Conservation (phyloP, 225 moss, liverwort and hornwort species). For the Pleurozium schreberi region DNA sequence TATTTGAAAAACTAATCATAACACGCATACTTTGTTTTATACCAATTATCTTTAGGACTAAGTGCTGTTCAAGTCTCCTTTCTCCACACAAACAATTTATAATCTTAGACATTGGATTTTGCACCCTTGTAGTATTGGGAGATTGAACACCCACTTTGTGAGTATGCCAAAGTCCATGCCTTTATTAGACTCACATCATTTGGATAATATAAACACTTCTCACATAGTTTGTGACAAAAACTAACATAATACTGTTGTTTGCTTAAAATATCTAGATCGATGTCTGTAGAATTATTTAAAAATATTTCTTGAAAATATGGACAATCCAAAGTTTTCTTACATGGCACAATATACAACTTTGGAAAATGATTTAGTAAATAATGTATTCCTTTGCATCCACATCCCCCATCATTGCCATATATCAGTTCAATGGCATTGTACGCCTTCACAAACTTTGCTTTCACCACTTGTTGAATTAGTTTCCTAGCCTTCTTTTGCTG, state of each 20-base stretch:
- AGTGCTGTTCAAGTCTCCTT: too few relatives aligned
- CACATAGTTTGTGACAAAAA: too few relatives aligned
- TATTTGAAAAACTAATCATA: too few relatives aligned
- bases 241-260: too few relatives aligned
- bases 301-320: not conserved
- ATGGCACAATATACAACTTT: not conserved
- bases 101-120: not conserved
- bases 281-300: too few relatives aligned
- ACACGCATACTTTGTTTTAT: too few relatives aligned
- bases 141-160: not conserved
- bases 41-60: too few relatives aligned
- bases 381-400: not conserved
- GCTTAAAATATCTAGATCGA: too few relatives aligned
- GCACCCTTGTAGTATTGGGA: not conserved
- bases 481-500: not conserved
- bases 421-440: not conserved
- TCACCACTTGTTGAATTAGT: not conserved
- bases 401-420: not conserved
- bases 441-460: not conserved
- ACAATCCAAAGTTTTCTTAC: not conserved
- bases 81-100: too few relatives aligned
- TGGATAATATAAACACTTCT: too few relatives aligned
- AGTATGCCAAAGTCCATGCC: not conserved
- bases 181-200: not conserved
- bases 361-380: not conserved